Conservation (phyloP, 1,139 yeast species). For the Kurtzmaniella quercitrusa region DNA sequence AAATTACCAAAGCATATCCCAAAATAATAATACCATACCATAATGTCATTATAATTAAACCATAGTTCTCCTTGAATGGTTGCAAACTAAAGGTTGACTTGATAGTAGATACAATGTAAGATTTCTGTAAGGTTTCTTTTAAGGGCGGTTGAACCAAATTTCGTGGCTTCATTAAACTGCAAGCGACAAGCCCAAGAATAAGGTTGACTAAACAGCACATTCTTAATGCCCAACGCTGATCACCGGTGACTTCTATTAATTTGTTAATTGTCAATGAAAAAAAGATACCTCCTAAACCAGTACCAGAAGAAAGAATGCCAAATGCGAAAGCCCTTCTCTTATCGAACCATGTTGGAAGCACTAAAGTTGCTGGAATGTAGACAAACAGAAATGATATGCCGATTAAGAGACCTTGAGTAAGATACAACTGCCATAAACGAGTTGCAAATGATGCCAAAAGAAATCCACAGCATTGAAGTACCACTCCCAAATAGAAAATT, state of each 20-base stretch:
- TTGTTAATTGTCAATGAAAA: slow-evolving; percentile 48
- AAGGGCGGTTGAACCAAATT: slow-evolving; percentile 30
- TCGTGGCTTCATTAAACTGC: slow-evolving; percentile 45
- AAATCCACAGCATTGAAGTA: slow-evolving; percentile 52
- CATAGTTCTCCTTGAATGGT: slow-evolving; percentile 27
- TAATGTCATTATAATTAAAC: slow-evolving; percentile 39
- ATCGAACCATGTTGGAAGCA: slow-evolving; percentile 63
- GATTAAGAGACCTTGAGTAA: slow-evolving; percentile 64
- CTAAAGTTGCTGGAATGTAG: slow-evolving; percentile 55
- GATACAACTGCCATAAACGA: slow-evolving; percentile 55
- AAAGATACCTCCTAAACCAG: slow-evolving; percentile 64
- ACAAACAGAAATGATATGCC: slow-evolving; percentile 60
- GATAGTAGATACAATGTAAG: slow-evolving; percentile 18
- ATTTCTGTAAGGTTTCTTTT: slow-evolving; percentile 17
- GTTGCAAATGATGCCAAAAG: slow-evolving; percentile 64
- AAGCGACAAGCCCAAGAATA: slow-evolving; percentile 30
- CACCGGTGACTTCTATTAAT: slow-evolving; percentile 48
- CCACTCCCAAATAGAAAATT: slow-evolving; percentile 44
- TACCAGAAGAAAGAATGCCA: slow-evolving; percentile 58
- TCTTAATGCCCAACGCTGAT: slow-evolving; percentile 65
- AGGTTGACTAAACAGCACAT: slow-evolving; percentile 51
- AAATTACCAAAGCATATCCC: slow-evolving; percentile 58
- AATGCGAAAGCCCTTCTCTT: slow-evolving; percentile 53
- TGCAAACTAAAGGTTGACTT: slow-evolving; percentile 24
- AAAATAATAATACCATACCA: slow-evolving; percentile 58